Evolutionary conservation across 345 rosid genomes (phyloP).

Genomic region (Eucalyptus dawsonii): DNA sequence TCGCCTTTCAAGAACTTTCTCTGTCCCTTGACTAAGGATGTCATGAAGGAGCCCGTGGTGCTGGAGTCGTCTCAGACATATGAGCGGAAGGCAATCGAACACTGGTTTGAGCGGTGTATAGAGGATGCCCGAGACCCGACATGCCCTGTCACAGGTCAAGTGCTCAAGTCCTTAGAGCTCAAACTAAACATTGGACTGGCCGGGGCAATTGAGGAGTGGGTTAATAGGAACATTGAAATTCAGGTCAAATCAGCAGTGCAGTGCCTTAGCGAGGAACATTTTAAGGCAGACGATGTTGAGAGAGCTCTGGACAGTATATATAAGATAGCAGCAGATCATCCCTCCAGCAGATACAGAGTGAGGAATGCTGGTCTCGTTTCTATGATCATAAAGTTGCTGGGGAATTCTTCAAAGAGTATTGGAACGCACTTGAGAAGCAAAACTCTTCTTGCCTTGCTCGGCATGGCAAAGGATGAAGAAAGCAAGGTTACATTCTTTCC

Average conservation of each 20-base stretch:
- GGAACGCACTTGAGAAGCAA: conserved; percentile 23
- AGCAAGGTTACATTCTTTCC: conserved; percentile 17
- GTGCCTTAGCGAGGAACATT: conserved; percentile 8
- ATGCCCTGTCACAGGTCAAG: conserved; percentile 32
- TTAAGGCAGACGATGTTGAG: conserved; percentile 4
- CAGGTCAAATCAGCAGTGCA: conserved; percentile 1
- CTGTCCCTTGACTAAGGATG: conserved; percentile 36
- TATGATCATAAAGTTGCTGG: conserved; percentile 17
- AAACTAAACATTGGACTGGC: conserved; percentile 29
- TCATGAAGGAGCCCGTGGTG: conserved; percentile 33
- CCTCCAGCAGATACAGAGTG: conserved; percentile 11
- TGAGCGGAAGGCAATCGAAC: conserved; percentile 19
- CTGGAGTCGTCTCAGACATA: conserved; percentile 32
- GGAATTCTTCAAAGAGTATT: conserved; percentile 3
- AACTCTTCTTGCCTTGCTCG: conserved; percentile 17
- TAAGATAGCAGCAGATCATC: conserved; percentile 19
- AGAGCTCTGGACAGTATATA: conserved; percentile 8
- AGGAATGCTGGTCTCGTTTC: conserved; percentile 17
- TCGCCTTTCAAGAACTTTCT: conserved; percentile 2
- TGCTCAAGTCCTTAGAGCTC: conserved; percentile 12
- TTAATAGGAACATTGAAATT: conserved; percentile 15
- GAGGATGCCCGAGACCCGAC: conserved; percentile 18
- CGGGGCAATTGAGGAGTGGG: conserved; percentile 36
- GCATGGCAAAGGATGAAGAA: conserved; percentile 34
- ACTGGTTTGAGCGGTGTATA: conserved; percentile 23